These are phyloP conservation scores for Dacryopinax primogenitus DNA, from an alignment of 768 basidiomycete genomes.

Conservation along the genomic window DNA sequence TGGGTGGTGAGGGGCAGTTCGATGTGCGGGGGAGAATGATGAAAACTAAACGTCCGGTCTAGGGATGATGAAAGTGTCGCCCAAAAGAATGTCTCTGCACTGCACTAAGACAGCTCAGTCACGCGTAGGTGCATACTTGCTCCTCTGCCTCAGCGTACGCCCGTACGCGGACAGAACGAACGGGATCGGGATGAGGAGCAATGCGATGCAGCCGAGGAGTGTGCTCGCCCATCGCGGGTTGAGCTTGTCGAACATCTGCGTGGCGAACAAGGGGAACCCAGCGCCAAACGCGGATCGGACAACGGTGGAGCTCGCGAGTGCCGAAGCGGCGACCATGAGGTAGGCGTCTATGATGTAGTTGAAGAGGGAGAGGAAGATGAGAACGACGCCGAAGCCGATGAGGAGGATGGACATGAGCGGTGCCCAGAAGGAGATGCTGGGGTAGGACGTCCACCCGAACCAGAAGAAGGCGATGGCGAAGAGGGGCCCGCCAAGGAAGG, in stretches of 20 bases:
- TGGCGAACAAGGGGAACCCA: constrained; percentile 22
- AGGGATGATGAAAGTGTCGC: neutral
- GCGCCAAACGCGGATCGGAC: constrained; percentile 11
- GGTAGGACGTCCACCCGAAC: constrained; percentile 32
- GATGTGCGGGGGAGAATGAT: neutral
- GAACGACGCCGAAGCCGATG: constrained; percentile 12
- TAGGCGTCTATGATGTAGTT: constrained; percentile 16
- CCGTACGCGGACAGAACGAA: constrained; percentile 30
- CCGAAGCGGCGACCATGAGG: constrained; percentile 12
- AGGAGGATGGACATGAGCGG: constrained; percentile 13
- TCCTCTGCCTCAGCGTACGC: constrained; percentile 23
- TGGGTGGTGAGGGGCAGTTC: neutral
- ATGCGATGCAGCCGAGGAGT: constrained; percentile 27
- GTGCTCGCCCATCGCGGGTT: constrained; percentile 28
- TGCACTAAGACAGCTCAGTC: too few species aligned
- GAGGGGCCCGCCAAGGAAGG: constrained; percentile 25
- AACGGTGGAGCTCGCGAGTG: constrained; percentile 14
- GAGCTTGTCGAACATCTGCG: constrained; percentile 24
- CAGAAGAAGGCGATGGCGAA: constrained; percentile 30
- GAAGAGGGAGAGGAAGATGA: constrained; percentile 17
- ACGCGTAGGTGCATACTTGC: constrained; percentile 18
- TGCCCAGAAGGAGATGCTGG: constrained; percentile 14
- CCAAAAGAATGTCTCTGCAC: too few species aligned
- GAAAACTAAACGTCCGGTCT: neutral
- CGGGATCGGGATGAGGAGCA: constrained; percentile 27